Conservation (phyloP, 352 stramenopile species). For the Globisporangium barbulae region DNA sequence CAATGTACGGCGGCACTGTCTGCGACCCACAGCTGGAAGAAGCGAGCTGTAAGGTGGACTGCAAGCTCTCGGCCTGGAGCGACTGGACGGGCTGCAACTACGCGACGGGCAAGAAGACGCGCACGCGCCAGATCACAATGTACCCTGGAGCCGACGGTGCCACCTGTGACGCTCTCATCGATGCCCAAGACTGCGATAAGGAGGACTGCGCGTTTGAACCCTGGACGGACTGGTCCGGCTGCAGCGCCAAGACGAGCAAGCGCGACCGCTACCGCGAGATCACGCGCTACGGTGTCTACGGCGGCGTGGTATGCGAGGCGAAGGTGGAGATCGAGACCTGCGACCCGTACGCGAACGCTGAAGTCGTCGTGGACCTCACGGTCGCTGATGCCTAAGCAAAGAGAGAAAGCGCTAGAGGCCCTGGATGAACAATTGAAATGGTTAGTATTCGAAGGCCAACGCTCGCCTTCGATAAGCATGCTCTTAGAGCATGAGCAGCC, state of each 20-base stretch:
- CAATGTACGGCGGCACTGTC: slow-evolving; percentile 29
- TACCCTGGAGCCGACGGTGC: slow-evolving; percentile 26
- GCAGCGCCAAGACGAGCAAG: slow-evolving; percentile 43
- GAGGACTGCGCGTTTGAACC: slow-evolving; percentile 35
- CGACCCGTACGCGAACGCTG: slow-evolving; percentile 16
- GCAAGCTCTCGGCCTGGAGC: slow-evolving; percentile 43
- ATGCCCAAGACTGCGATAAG: slow-evolving; percentile 33
- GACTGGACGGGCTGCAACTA: slow-evolving; percentile 47
- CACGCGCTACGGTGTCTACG: slow-evolving; percentile 29
- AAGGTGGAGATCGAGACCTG: slow-evolving; percentile 29
- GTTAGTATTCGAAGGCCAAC: neutral
- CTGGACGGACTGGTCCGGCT: slow-evolving; percentile 54
- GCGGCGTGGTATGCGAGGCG: slow-evolving; percentile 25
- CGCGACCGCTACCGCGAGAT: slow-evolving; percentile 29
- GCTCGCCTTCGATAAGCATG: neutral
- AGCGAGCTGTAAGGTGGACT: slow-evolving; percentile 39
- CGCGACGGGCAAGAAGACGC: slow-evolving; percentile 38
- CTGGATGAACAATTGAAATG: neutral
- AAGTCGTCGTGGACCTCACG: neutral
- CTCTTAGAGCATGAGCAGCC: neutral
- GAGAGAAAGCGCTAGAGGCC: neutral
- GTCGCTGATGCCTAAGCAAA: neutral
- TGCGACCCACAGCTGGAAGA: slow-evolving; percentile 28
- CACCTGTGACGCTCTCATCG: slow-evolving; percentile 21
- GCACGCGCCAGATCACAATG: slow-evolving; percentile 30